Conservation (phyloP, 2,329 filamentous ascomycete genomes). For the Mycogone perniciosa region DNA sequence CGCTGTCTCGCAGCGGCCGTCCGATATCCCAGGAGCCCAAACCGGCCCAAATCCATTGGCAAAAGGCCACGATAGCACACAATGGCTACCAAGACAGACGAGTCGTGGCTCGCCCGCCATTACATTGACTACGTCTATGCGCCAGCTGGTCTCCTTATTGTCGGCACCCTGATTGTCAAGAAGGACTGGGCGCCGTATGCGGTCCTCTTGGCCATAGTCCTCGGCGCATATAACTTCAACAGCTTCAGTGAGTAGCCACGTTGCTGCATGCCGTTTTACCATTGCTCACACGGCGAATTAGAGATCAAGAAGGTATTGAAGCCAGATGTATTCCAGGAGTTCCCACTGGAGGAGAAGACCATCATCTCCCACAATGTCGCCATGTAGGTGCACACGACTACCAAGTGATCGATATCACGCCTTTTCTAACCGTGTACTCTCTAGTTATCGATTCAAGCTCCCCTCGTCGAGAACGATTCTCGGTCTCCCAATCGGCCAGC, state of each 20-base stretch:
- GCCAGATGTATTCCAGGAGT: constrained; percentile 82
- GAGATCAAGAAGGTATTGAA: constrained; percentile 78
- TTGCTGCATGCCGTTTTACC: neutral
- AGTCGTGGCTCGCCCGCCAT: constrained; percentile 44
- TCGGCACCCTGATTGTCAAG: constrained; percentile 74
- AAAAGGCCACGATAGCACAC: neutral
- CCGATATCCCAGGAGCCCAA: too few species aligned
- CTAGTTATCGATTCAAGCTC: constrained; percentile 85
- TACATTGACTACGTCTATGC: constrained; percentile 78
- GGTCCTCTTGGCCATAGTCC: constrained; percentile 54
- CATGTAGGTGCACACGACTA: constrained; percentile 50
- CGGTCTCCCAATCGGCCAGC: constrained; percentile 95
- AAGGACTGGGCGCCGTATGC: constrained; percentile 69
- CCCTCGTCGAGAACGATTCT: constrained; percentile 73
- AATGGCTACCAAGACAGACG: constrained; percentile 23
- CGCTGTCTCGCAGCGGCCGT: neutral
- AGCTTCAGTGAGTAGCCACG: constrained; percentile 54
- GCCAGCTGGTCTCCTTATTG: constrained; percentile 69
- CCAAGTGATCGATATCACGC: neutral
- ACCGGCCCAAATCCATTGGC: too few species aligned
- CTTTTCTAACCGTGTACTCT: constrained; percentile 2
- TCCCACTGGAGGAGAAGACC: constrained; percentile 90
- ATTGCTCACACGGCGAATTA: constrained; percentile 29
- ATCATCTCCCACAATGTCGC: constrained; percentile 96
- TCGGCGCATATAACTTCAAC: constrained; percentile 67